A percentile compares a stretch with the other conserved stretches of the same genome.
Evolutionary conservation across 495 filamentous ascomycete genomes (phyloP).

Genomic region (Annulohypoxylon maeteangense): DNA sequence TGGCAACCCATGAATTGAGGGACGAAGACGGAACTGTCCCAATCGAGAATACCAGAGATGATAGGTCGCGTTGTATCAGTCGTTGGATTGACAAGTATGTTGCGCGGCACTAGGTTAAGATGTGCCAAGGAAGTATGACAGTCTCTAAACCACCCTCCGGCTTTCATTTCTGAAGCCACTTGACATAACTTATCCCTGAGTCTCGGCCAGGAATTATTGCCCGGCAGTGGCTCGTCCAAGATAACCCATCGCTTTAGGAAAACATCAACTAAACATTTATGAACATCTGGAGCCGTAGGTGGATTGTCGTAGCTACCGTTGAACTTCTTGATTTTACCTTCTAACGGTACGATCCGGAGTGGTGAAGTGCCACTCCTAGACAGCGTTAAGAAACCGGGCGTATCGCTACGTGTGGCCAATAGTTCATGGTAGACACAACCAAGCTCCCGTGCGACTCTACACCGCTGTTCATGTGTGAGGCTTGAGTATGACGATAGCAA

Average conservation of each 20-base stretch:
- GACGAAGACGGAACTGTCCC: slow-evolving; percentile 3
- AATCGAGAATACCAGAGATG: slow-evolving; percentile 14
- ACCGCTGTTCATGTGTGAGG: slow-evolving; percentile 9
- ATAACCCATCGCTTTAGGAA: neutral
- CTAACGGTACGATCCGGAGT: neutral
- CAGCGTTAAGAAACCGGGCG: neutral
- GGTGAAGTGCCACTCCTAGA: neutral
- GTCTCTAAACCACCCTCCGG: neutral
- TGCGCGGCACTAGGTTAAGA: slow-evolving; percentile 5
- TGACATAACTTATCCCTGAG: neutral
- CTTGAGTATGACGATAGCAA: neutral
- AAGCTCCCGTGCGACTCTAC: slow-evolving; percentile 12
- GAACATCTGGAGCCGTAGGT: neutral
- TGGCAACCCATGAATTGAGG: slow-evolving; percentile 15
- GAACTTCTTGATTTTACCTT: neutral
- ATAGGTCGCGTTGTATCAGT: neutral
- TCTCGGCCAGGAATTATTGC: neutral
- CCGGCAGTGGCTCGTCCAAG: neutral
- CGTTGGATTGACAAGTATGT: slow-evolving; percentile 13
- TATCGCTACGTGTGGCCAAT: neutral
- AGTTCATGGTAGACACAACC: slow-evolving; percentile 9
- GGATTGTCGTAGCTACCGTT: neutral
- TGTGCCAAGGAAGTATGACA: slow-evolving; percentile 9
- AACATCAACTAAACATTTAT: neutral
- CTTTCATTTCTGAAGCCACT: neutral